phyloP scores from a whole-genome alignment of 805 yeast species.

The Starmerella kuoi region DNA sequence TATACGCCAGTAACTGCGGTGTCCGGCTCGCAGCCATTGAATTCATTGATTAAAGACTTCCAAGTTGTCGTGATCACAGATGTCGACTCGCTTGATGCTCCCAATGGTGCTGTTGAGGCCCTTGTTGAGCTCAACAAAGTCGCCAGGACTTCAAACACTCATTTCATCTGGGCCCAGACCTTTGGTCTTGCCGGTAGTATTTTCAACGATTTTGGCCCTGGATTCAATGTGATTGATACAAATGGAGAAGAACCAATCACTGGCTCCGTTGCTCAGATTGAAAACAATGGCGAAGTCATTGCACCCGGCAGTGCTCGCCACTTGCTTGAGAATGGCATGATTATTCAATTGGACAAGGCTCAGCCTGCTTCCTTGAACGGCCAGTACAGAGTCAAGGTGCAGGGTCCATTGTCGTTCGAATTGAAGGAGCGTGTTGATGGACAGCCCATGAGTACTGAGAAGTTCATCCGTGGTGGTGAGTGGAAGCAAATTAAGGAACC shows the following conservation, averaged over 20 bases:
- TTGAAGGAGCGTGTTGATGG: conserved; percentile 40
- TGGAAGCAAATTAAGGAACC: conserved; percentile 92
- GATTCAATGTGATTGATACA: conserved; percentile 67
- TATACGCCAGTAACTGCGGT: conserved; percentile 78
- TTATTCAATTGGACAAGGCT: conserved; percentile 74
- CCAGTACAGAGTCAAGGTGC: conserved; percentile 58
- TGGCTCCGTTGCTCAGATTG: conserved; percentile 86
- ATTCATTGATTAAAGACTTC: conserved; percentile 41
- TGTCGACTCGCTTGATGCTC: conserved; percentile 35
- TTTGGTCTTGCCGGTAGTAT: conserved; percentile 81
- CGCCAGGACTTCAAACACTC: conserved; percentile 61
- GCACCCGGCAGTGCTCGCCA: conserved; percentile 87
- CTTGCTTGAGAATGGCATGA: conserved; percentile 85
- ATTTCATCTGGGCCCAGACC: conserved; percentile 68
- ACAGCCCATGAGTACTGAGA: conserved; percentile 35
- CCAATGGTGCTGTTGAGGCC: conserved; percentile 38
- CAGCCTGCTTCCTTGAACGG: conserved; percentile 73
- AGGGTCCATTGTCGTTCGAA: conserved; percentile 90
- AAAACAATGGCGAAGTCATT: conserved; percentile 79
- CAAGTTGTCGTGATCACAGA: conserved; percentile 85
- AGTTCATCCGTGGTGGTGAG: conserved; percentile 71
- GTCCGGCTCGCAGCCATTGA: conserved; percentile 34
- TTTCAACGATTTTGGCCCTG: conserved; percentile 81
- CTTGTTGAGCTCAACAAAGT: conserved; percentile 63
- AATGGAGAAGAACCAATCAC: conserved; percentile 86